These are phyloP conservation scores for Pulveroboletus sp. DNA, from an alignment of 768 basidiomycete genomes.

Conservation along the genomic window DNA sequence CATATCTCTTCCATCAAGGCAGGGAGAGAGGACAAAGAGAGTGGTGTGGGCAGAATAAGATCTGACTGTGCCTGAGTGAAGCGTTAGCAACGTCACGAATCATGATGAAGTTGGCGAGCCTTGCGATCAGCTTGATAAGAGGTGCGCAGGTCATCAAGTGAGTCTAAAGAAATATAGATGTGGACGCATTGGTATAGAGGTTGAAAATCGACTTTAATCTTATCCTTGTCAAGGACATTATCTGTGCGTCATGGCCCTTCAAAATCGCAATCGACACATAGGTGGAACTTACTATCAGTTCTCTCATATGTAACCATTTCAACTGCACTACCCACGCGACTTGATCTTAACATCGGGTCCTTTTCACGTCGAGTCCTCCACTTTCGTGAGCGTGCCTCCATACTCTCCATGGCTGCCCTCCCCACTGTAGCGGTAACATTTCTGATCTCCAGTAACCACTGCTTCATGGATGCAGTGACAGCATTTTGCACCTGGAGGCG, in stretches of 20 bases:
- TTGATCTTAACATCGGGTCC: constrained; percentile 72
- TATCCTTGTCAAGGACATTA: constrained; percentile 89
- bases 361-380: constrained; percentile 86
- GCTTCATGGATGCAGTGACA: constrained; percentile 92
- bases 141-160: constrained; percentile 83
- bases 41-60: constrained; percentile 79
- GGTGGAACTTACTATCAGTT: constrained; percentile 73
- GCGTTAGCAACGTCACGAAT: constrained; percentile 13
- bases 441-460: constrained; percentile 94
- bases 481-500: constrained; percentile 88
- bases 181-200: constrained; percentile 97
- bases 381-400: constrained; percentile 77
- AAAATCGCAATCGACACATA: constrained; percentile 4
- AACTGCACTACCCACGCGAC: constrained; percentile 86
- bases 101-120: constrained; percentile 36
- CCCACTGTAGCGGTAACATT: constrained; percentile 87
- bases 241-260: constrained; percentile 42
- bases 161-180: constrained; percentile 89
- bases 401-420: constrained; percentile 81
- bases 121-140: constrained; percentile 98
- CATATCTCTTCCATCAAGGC: constrained; percentile 90
- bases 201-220: constrained; percentile 87
- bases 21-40: constrained; percentile 64
- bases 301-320: constrained; percentile 92
- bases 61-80: constrained; percentile 85